phyloP scores from a whole-genome alignment of 139 green algal species.

The Ulvella scutata region DNA sequence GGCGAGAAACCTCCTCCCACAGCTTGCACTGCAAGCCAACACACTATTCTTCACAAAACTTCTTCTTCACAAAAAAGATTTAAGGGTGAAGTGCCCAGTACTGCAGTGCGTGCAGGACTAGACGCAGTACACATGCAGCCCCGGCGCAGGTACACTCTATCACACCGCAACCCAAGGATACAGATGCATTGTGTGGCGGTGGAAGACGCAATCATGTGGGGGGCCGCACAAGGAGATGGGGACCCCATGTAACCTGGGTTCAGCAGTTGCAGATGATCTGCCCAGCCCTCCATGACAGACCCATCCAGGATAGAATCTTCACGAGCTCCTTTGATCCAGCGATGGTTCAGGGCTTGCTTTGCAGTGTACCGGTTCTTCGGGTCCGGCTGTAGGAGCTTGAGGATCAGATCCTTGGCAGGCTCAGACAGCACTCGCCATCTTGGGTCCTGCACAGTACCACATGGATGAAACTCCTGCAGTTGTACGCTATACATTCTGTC shows the following conservation, averaged over 20 bases:
- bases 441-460: neutral
- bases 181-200: too few species aligned
- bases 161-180: too few species aligned
- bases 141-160: too few species aligned
- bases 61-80: too few species aligned
- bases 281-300: neutral
- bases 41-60: too few species aligned
- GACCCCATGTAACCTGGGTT: neutral
- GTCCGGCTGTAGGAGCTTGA: constrained; percentile 17
- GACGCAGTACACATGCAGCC: too few species aligned
- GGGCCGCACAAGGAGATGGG: neutral
- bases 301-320: neutral
- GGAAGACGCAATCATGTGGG: neutral
- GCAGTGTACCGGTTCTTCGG: constrained; percentile 7
- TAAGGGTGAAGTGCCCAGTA: too few species aligned
- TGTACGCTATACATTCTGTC: too few species aligned
- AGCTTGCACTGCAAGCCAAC: too few species aligned
- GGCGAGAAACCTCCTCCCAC: too few species aligned
- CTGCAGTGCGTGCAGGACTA: too few species aligned
- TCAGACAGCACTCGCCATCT: constrained; percentile 5
- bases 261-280: neutral
- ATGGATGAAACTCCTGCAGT: too few species aligned
- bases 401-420: constrained; percentile 16
- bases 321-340: neutral
- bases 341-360: neutral